Percentiles rank a stretch among this genome's conserved stretches.
Conservation (phyloP, 805 yeast species). For the Saccharomycopsis sp. region DNA sequence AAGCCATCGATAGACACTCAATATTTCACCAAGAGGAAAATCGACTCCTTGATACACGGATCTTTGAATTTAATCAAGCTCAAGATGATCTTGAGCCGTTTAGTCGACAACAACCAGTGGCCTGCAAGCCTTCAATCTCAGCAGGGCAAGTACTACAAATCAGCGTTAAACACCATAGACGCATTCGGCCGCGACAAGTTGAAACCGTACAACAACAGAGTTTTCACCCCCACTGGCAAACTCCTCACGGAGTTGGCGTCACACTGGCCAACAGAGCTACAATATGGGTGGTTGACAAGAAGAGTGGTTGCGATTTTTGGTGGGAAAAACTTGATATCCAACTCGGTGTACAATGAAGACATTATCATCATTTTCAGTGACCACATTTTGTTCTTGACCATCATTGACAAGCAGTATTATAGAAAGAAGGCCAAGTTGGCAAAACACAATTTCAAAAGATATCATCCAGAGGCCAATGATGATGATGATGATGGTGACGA, state of each 20-base stretch:
- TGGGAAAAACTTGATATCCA: slow-evolving; percentile 29
- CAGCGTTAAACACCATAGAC: slow-evolving; percentile 59
- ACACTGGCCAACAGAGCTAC: slow-evolving; percentile 81
- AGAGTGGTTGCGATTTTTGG: slow-evolving; percentile 74
- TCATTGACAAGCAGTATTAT: slow-evolving; percentile 38
- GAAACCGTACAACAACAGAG: slow-evolving; percentile 49
- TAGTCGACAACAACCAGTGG: slow-evolving; percentile 45
- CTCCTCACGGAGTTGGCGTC: slow-evolving; percentile 74
- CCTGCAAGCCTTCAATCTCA: slow-evolving; percentile 23
- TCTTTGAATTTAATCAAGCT: slow-evolving; percentile 64
- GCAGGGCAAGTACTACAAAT: slow-evolving; percentile 36
- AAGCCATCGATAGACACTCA: slow-evolving; percentile 7
- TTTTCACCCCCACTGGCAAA: slow-evolving; percentile 88
- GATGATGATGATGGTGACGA: slow-evolving; percentile 15
- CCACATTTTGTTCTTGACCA: slow-evolving; percentile 53
- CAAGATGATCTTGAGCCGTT: slow-evolving; percentile 57
- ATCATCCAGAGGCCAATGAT: background rate
- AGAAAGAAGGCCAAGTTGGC: slow-evolving; percentile 20
- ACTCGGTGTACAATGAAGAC: slow-evolving; percentile 32
- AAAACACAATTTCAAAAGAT: too few species aligned
- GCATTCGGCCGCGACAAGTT: slow-evolving; percentile 62
- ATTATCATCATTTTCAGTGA: slow-evolving; percentile 77
- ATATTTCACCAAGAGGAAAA: slow-evolving; percentile 39
- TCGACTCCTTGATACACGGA: slow-evolving; percentile 56
- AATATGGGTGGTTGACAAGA: slow-evolving; percentile 81